phyloP scores from a whole-genome alignment of 2,329 filamentous ascomycete species.

The Penicillium sp. region DNA sequence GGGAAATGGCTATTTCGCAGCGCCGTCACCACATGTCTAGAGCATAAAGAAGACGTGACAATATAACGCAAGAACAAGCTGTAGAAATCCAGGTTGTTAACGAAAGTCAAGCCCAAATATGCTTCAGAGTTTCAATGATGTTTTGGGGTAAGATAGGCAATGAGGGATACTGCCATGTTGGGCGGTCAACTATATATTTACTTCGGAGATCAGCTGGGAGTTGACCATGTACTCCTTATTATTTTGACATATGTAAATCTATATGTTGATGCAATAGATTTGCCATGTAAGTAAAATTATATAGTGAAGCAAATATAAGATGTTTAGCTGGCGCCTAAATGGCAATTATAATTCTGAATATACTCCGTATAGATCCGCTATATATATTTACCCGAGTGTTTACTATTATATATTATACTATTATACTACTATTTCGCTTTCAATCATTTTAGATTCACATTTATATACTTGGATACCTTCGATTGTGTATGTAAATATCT shows the following conservation, averaged over 20 bases:
- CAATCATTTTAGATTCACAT: background rate
- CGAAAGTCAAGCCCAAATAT: background rate
- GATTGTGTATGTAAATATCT: background rate
- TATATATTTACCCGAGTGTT: background rate
- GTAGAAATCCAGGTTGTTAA: background rate
- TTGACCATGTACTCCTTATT: background rate
- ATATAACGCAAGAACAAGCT: background rate
- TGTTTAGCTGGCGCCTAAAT: background rate
- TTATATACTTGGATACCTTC: too few relatives aligned
- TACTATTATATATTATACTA: background rate
- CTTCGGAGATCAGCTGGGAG: background rate
- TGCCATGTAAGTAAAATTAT: background rate
- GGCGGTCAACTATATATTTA: constrained; percentile 7
- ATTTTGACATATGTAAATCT: background rate
- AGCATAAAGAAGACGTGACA: background rate
- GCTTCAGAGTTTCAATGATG: background rate
- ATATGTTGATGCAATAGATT: background rate
- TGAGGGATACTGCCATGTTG: constrained; percentile 5
- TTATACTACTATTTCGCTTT: background rate
- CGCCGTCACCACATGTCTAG: constrained; percentile 36
- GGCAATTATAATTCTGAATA: background rate
- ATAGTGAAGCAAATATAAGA: background rate
- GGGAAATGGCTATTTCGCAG: constrained; percentile 27
- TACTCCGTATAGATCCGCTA: background rate
- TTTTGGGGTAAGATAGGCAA: constrained; percentile 1